Evolutionary conservation across 2,329 filamentous ascomycete species (phyloP).

Genomic region (Aspergillus spinulosporus): DNA sequence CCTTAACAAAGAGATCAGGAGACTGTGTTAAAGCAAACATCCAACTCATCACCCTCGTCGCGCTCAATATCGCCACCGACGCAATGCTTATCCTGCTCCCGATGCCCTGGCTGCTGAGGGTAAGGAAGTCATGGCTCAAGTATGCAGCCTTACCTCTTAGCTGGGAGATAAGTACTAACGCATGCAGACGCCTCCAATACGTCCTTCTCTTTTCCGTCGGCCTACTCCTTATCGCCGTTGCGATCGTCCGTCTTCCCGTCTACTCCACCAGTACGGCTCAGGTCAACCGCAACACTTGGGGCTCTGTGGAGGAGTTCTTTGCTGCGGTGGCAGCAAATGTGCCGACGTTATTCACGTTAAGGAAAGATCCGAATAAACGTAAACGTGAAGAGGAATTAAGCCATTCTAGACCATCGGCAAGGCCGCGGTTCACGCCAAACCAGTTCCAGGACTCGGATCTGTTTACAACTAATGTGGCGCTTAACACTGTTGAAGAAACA

Average conservation of each 20-base stretch:
- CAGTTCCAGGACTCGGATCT: slow-evolving; percentile 7
- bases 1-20: neutral
- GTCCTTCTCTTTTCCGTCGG: slow-evolving; percentile 16
- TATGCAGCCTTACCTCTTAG: neutral
- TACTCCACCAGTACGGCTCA: slow-evolving; percentile 1
- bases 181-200: slow-evolving; percentile 10
- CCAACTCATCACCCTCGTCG: slow-evolving; percentile 7
- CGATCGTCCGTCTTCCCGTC: slow-evolving; percentile 12
- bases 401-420: neutral
- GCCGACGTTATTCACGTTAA: slow-evolving; percentile 16
- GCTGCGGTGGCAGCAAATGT: slow-evolving; percentile 17
- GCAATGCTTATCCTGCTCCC: slow-evolving; percentile 16
- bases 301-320: slow-evolving; percentile 11
- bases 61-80: slow-evolving; percentile 15
- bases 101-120: slow-evolving; percentile 14
- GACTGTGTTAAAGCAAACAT: slow-evolving; percentile 6
- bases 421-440: neutral
- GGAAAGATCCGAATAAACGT: neutral
- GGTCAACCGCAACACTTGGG: slow-evolving; percentile 10
- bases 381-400: neutral
- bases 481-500: neutral
- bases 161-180: neutral
- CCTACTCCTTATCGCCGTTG: slow-evolving; percentile 12
- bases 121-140: slow-evolving; percentile 12
- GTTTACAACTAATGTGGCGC: slow-evolving; percentile 6